phyloP scores from a whole-genome alignment of 805 yeast genomes.

The Metschnikowia koreensis region DNA sequence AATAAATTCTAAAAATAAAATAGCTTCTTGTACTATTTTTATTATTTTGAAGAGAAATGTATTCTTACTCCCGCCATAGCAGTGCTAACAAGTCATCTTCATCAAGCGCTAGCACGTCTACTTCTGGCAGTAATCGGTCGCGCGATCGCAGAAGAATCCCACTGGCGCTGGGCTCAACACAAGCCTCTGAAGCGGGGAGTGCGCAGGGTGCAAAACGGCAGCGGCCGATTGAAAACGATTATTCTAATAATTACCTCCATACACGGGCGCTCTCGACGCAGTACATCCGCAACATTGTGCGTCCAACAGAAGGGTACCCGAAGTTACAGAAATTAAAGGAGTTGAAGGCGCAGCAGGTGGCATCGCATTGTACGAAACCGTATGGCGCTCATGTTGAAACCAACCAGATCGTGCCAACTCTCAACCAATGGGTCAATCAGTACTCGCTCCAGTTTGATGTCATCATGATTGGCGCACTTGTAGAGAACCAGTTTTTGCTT shows the following conservation, averaged over 20 bases:
- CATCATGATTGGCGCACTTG: constrained; percentile 85
- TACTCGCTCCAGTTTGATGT: constrained; percentile 75
- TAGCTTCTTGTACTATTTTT: too few species aligned
- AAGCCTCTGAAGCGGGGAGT: constrained; percentile 5
- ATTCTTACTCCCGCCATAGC: constrained; percentile 19
- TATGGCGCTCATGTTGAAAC: constrained; percentile 60
- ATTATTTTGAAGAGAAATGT: constrained; percentile 8
- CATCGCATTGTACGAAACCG: constrained; percentile 54
- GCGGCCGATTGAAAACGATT: constrained; percentile 58
- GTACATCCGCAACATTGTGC: constrained; percentile 61
- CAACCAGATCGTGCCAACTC: constrained; percentile 52
- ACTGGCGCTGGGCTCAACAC: constrained; percentile 7
- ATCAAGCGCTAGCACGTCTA: constrained; percentile 9
- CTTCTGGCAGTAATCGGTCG: constrained; percentile 6
- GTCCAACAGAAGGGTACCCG: constrained; percentile 83
- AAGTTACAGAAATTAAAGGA: constrained; percentile 67
- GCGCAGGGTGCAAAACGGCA: constrained; percentile 8
- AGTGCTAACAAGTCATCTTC: constrained; percentile 9
- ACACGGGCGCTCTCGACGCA: constrained; percentile 60
- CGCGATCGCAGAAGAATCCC: constrained; percentile 12
- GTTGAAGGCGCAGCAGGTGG: constrained; percentile 60
- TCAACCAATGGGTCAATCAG: constrained; percentile 59
- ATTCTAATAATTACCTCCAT: constrained; percentile 65
- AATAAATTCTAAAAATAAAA: too few species aligned
- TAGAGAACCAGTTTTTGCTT: constrained; percentile 67